Conservation (phyloP, 805 yeast species). For the Teunomyces panamensis region DNA sequence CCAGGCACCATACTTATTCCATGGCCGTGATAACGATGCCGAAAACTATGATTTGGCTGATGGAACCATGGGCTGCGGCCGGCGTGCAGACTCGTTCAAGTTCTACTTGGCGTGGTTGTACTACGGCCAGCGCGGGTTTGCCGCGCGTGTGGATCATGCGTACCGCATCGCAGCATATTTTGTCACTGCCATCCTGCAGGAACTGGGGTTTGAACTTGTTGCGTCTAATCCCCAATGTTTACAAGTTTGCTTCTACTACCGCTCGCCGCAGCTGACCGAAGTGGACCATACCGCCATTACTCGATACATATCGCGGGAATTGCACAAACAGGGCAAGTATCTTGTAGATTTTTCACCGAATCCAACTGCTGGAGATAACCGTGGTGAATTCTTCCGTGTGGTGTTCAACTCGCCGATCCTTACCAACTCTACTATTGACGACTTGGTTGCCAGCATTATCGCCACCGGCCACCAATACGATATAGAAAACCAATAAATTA, state of each 20-base stretch:
- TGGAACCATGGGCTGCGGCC: conserved; percentile 91
- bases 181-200: conserved; percentile 37
- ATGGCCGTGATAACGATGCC: conserved; percentile 45
- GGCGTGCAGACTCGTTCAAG: conserved; percentile 79
- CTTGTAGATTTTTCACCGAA: conserved; percentile 78
- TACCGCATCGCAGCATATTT: conserved; percentile 63
- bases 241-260: conserved; percentile 80
- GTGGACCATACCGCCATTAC: conserved; percentile 50
- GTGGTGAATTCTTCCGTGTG: conserved; percentile 81
- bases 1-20: conserved; percentile 79
- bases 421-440: conserved; percentile 33
- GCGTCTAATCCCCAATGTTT: conserved; percentile 58
- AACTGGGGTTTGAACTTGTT: conserved; percentile 52
- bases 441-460: conserved; percentile 31
- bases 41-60: conserved; percentile 77
- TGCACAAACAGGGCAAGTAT: conserved; percentile 64
- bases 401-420: conserved; percentile 73
- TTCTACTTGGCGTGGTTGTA: conserved; percentile 78
- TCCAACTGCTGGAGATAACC: conserved; percentile 41
- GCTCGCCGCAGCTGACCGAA: conserved; percentile 36
- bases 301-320: conserved; percentile 54
- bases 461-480: conserved; percentile 1
- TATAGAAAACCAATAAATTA: background rate
- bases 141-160: conserved; percentile 68
- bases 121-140: conserved; percentile 70